phyloP scores from a whole-genome alignment of 2,329 filamentous ascomycete species.

The Ceratocystis eucalypticola region DNA sequence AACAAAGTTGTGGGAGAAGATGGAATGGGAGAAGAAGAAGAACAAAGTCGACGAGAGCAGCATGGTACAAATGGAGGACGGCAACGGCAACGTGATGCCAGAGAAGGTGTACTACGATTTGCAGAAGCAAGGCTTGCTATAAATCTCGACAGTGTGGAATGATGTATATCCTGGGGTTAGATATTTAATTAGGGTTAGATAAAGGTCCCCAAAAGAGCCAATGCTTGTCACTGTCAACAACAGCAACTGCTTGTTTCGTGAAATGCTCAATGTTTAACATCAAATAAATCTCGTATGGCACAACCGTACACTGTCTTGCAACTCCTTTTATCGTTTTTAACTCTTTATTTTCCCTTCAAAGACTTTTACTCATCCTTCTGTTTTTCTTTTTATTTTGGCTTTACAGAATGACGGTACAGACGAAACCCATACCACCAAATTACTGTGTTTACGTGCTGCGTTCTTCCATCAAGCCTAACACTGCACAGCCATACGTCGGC shows the following conservation, averaged over 20 bases:
- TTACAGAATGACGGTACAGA: constrained; percentile 29
- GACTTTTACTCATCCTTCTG: background rate
- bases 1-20: constrained; percentile 79
- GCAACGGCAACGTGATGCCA: constrained; percentile 95
- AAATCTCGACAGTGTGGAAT: constrained; percentile 22
- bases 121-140: constrained; percentile 79
- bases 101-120: constrained; percentile 96
- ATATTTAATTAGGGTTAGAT: constrained; percentile 13
- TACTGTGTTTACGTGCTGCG: constrained; percentile 90
- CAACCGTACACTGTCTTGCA: background rate
- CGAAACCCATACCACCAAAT: constrained; percentile 63
- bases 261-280: background rate
- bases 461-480: constrained; percentile 58
- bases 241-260: background rate
- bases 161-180: constrained; percentile 6
- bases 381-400: background rate
- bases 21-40: constrained; percentile 72
- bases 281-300: background rate
- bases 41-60: constrained; percentile 63
- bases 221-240: background rate
- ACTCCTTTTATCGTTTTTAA: too few species aligned
- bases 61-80: constrained; percentile 97
- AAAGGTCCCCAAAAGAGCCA: background rate
- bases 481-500: constrained; percentile 60
- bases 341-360: too few species aligned